These are phyloP conservation scores for Ceratocystis lukuohia DNA, from an alignment of 2,329 filamentous ascomycete genomes.

Conservation along the genomic window DNA sequence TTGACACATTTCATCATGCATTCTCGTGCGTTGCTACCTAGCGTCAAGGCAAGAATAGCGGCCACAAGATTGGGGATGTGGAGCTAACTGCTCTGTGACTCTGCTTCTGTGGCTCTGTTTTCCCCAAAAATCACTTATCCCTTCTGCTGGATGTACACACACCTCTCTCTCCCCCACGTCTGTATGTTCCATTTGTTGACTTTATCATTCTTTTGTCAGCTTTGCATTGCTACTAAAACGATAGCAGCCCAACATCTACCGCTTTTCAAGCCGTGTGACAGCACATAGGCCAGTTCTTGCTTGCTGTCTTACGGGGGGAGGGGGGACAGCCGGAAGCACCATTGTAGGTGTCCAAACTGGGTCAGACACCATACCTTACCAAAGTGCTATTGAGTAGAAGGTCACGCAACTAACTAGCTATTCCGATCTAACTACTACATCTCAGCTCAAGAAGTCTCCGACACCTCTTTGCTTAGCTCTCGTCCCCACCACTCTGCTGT, in stretches of 20 bases:
- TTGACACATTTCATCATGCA: neutral
- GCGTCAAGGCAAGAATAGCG: neutral
- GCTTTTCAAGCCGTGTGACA: neutral
- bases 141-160: neutral
- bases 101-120: neutral
- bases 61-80: neutral
- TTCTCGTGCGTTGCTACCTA: neutral
- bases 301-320: neutral
- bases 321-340: neutral
- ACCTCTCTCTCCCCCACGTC: neutral
- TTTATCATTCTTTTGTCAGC: neutral
- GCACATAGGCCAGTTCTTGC: neutral
- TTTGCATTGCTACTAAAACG: neutral
- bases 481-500: too few relatives aligned
- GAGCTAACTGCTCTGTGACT: neutral
- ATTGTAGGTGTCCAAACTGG: neutral
- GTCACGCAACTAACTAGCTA: too few relatives aligned
- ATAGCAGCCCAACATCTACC: neutral
- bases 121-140: neutral
- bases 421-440: too few relatives aligned
- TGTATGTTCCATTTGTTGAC: neutral
- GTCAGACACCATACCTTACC: neutral
- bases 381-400: too few relatives aligned
- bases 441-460: too few relatives aligned
- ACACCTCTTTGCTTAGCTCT: too few relatives aligned